Conservation (phyloP, 176 grass and related monocot genomes). For the Eremochloa ophiuroides region DNA sequence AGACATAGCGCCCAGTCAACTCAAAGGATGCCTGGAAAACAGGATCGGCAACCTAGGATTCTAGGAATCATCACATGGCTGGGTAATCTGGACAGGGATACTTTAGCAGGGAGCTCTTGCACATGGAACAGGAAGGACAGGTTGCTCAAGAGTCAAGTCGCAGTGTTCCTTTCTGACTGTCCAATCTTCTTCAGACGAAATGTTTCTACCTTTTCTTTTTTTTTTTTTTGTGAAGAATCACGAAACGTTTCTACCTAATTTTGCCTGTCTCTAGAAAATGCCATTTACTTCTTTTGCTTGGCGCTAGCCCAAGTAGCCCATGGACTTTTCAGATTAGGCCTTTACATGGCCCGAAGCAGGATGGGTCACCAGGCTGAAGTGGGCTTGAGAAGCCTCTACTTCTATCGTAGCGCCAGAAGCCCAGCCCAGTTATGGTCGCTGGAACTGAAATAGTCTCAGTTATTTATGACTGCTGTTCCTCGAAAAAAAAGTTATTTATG, state of each 20-base stretch:
- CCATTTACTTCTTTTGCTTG: not conserved
- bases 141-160: not conserved
- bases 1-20: not conserved
- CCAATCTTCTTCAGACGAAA: not conserved
- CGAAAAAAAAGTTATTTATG: too few relatives aligned
- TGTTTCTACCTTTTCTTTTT: not conserved
- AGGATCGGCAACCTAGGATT: not conserved
- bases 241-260: too few relatives aligned
- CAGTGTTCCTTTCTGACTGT: not conserved
- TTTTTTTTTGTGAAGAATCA: too few relatives aligned
- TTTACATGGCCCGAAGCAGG: not conserved
- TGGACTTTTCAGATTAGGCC: not conserved
- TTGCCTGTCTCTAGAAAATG: not conserved
- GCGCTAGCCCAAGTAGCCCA: not conserved
- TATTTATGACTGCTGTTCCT: too few relatives aligned
- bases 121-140: not conserved
- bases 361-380: not conserved
- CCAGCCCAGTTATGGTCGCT: too few relatives aligned
- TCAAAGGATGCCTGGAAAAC: not conserved
- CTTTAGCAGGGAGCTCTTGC: not conserved
- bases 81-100: not conserved
- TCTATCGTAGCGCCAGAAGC: not conserved
- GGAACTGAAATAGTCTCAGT: too few relatives aligned
- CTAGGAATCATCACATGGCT: not conserved
- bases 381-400: not conserved